Evolutionary conservation across 2,329 filamentous ascomycete genomes (phyloP).

Genomic region (Juglanconis oblonga): DNA sequence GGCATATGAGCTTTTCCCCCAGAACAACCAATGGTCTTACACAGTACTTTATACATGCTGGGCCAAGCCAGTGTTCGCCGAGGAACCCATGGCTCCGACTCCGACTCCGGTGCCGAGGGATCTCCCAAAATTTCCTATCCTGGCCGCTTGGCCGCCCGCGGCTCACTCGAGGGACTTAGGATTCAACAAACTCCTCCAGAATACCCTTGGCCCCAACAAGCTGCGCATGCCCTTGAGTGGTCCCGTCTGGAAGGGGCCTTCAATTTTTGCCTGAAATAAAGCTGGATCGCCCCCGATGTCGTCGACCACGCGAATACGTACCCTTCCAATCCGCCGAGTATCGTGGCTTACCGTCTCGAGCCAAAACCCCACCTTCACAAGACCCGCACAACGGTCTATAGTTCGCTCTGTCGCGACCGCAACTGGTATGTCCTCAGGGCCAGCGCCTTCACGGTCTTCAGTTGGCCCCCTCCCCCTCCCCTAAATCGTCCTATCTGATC

Average conservation of each 20-base stretch:
- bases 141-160: neutral
- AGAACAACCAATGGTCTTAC: too few species aligned
- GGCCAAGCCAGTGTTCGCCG: neutral
- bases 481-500: too few species aligned
- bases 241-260: neutral
- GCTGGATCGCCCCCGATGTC: conserved; percentile 10
- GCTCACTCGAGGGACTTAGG: neutral
- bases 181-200: conserved; percentile 9
- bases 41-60: too few species aligned
- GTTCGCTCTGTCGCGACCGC: conserved; percentile 19
- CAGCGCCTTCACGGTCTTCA: neutral
- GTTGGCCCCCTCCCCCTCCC: neutral
- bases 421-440: conserved; percentile 16
- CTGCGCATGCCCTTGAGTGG: neutral
- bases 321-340: conserved; percentile 9
- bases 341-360: neutral
- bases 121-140: conserved; percentile 2
- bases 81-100: neutral
- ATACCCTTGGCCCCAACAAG: conserved; percentile 7
- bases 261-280: neutral
- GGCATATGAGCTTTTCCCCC: too few species aligned
- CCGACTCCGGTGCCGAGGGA: conserved; percentile 14
- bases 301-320: neutral
- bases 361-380: neutral
- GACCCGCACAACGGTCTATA: neutral